These are phyloP conservation scores for Linnemannia zychae DNA, from an alignment of 192 early-diverging fungal genomes.

Conservation along the genomic window DNA sequence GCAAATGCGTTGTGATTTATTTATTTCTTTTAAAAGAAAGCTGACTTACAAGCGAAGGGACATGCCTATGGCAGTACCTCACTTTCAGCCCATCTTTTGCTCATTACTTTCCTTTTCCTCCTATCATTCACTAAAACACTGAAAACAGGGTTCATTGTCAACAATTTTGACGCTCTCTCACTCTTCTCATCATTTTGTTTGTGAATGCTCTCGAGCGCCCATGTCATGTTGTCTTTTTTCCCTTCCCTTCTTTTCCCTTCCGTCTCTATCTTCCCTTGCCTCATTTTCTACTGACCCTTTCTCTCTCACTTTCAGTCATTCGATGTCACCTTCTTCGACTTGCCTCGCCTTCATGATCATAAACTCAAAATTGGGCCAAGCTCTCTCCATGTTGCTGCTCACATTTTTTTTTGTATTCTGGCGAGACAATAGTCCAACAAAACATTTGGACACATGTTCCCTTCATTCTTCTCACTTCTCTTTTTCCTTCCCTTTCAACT, in stretches of 20 bases:
- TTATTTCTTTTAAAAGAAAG: neutral
- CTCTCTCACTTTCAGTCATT: neutral
- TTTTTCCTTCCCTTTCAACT: neutral
- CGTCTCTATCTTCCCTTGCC: neutral
- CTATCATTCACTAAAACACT: neutral
- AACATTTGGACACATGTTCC: conserved; percentile 3
- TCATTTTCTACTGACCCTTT: too few species aligned
- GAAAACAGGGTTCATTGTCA: neutral
- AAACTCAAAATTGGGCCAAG: neutral
- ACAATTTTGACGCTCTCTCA: neutral
- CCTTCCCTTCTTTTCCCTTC: neutral
- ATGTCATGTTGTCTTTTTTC: neutral
- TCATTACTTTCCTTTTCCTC: neutral
- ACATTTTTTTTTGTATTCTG: neutral
- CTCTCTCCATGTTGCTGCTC: neutral
- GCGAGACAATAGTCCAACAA: neutral
- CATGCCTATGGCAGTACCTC: neutral
- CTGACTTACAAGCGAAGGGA: neutral
- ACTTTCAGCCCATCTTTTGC: neutral
- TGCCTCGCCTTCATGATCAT: neutral
- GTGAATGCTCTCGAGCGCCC: neutral
- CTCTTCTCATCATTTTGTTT: neutral
- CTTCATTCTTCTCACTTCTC: neutral
- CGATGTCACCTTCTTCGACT: neutral
- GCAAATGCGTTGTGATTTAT: neutral